Percentiles rank a stretch among this genome's conserved stretches.
Conservation (phyloP, 306 rosid genomes). For the Canavalia ensiformis region DNA sequence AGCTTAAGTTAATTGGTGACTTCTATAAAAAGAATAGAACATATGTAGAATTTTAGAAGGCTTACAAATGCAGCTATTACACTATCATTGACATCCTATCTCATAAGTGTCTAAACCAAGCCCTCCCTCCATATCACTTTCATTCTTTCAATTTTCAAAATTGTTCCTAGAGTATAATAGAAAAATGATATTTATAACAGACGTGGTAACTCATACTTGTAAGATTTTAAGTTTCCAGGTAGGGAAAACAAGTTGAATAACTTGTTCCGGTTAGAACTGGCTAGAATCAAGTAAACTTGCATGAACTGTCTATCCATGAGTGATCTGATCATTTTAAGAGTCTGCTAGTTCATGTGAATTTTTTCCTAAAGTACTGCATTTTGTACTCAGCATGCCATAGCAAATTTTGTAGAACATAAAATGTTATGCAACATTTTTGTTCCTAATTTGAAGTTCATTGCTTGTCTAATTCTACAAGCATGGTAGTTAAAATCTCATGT, state of each 20-base stretch:
- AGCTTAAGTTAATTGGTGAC: not conserved
- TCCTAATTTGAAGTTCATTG: no score
- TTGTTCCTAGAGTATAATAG: conserved; percentile 1
- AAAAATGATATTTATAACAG: not conserved
- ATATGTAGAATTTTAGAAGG: conserved; percentile 32
- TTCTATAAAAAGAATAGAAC: not conserved
- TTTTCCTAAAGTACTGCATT: no score
- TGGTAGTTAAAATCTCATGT: no score
- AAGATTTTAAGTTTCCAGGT: not conserved
- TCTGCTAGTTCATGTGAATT: no score
- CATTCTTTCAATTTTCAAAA: not conserved
- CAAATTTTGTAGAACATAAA: no score
- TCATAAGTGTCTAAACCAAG: not conserved
- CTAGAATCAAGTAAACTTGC: no score
- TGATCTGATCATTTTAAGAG: no score
- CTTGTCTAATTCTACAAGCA: no score
- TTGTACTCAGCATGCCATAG: no score
- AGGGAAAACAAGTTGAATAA: not conserved
- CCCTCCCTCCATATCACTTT: not conserved
- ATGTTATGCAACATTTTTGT: no score
- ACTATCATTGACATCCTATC: not conserved
- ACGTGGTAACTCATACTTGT: not conserved
- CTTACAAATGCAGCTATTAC: not conserved
- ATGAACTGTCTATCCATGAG: no score
- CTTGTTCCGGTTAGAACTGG: no score